phyloP scores from a whole-genome alignment of 768 basidiomycete species.

The Lactarius indigo region DNA sequence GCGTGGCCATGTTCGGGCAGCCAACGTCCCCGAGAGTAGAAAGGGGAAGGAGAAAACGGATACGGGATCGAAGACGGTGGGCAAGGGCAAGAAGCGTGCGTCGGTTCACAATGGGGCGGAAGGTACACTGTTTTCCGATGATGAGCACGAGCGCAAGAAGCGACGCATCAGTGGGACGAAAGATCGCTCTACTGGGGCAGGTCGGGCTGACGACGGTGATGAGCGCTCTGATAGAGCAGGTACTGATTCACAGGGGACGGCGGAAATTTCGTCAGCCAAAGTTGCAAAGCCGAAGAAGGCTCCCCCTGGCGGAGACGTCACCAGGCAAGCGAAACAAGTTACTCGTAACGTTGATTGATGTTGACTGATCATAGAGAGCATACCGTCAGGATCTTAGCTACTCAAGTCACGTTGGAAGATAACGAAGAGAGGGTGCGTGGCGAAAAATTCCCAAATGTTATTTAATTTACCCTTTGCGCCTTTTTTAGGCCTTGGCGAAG shows the following conservation, averaged over 20 bases:
- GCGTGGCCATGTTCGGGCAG: slow-evolving; percentile 31
- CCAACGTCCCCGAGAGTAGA: slow-evolving; percentile 26
- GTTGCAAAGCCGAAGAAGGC: slow-evolving; percentile 12
- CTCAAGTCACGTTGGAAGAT: slow-evolving; percentile 56
- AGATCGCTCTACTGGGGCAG: slow-evolving; percentile 19
- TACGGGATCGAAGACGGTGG: slow-evolving; percentile 17
- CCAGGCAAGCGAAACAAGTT: slow-evolving; percentile 7
- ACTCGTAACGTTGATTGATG: background rate
- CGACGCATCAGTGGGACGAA: slow-evolving; percentile 20
- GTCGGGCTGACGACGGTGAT: background rate
- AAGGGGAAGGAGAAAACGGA: slow-evolving; percentile 26
- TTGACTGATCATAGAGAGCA: slow-evolving; percentile 21
- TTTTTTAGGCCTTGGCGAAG: slow-evolving; percentile 50
- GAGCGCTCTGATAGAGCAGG: background rate
- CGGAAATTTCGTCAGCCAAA: background rate
- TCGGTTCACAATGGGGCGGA: slow-evolving; percentile 24
- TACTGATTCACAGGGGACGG: background rate
- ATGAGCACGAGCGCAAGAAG: slow-evolving; percentile 19
- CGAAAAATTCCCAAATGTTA: background rate
- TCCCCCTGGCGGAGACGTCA: background rate
- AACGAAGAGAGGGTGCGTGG: slow-evolving; percentile 54
- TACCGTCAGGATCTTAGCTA: slow-evolving; percentile 58
- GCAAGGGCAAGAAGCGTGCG: slow-evolving; percentile 32
- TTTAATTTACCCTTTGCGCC: background rate
- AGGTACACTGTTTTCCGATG: slow-evolving; percentile 10